Evolutionary conservation across 257 asterid species (phyloP), one percentile per base, ranked within the genome.

Genomic region (Linderniella brevidens): DNA sequence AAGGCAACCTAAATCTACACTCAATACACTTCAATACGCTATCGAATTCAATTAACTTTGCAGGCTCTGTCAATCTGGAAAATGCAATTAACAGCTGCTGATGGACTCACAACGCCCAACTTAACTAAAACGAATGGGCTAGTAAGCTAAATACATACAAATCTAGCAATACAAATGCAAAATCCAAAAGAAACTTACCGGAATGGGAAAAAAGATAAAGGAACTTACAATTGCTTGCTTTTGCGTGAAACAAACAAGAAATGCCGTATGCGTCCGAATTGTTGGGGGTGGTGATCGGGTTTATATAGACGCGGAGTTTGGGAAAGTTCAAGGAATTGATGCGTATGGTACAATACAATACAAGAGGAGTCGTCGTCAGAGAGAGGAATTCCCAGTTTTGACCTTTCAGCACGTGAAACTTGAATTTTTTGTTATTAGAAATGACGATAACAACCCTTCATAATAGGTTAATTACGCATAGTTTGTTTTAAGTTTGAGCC

Each of bases 291-390:
- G 14, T 19, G 11, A 50, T 5, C 55, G 71, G 56, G 61, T 53
- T 37, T 76, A 62, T 73, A 80, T 73, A 76, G 70, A 62, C 3
- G 37, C 47, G 41, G 9, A 29, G 41, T 8, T 42, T 39, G 39
- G 45, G 76, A 65, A 67, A 59, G 54, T 60, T 53, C 68, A 40
- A 41, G 4, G 65, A 50, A 58, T 13, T 13, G 49, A 18, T 20
- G 75, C 67, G 67, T 48, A 32, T 11, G 57, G 52, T 19, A 41
- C 57, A 66, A 67, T n/a, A 52, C 49, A 57, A 57, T 17, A 11
- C 8, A 13, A 60, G 46, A 25, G 6, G 32, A 25, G 32, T 25
- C 32, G 32, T 25, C 32, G 43, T 54, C 38, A 13, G 19, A 11
- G 25, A 0, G 9, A n/a, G 14, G 32, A 64, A 17, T 52, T 57